Percentiles rank a stretch among this genome's conserved stretches.
Evolutionary conservation across 2,329 filamentous ascomycete genomes (phyloP).

Genomic region (Pseudogymnoascus sp.): DNA sequence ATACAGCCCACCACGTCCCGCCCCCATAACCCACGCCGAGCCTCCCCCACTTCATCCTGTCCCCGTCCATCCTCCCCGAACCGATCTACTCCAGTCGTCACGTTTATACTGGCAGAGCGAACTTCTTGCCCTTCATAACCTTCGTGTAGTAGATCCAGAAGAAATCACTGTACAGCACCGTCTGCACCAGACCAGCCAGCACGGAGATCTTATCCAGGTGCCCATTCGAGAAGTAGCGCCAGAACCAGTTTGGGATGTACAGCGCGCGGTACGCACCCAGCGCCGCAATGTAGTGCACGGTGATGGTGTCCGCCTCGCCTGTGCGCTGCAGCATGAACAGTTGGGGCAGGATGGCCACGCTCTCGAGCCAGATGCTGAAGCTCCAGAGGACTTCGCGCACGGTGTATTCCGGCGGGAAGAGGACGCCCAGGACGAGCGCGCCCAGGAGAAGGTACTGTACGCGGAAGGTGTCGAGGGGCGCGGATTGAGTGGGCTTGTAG

Average conservation of each 20-base stretch:
- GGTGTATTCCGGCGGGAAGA: constrained; percentile 81
- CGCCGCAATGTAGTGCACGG: constrained; percentile 93
- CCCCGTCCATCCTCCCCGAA: background rate
- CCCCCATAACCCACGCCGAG: background rate
- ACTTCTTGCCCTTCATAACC: constrained; percentile 82
- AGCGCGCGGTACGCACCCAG: constrained; percentile 84
- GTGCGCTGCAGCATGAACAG: constrained; percentile 97
- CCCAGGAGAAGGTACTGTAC: constrained; percentile 87
- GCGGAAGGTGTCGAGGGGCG: constrained; percentile 94
- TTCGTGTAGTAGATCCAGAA: constrained; percentile 99
- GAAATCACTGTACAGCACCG: constrained; percentile 94
- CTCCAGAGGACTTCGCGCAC: constrained; percentile 87
- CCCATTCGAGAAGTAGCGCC: constrained; percentile 72
- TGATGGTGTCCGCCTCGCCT: constrained; percentile 98
- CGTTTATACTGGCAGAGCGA: constrained; percentile 69
- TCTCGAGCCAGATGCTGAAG: constrained; percentile 97
- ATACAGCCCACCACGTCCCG: background rate
- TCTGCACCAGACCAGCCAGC: constrained; percentile 84
- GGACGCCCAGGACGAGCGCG: constrained; percentile 66
- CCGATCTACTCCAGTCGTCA: background rate
- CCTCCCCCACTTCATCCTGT: background rate
- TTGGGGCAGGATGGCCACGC: constrained; percentile 92
- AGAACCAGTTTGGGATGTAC: constrained; percentile 99
- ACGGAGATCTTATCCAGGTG: constrained; percentile 84
- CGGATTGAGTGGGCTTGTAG: constrained; percentile 95